Percentiles rank a stretch among this genome's conserved stretches.
Evolutionary conservation across 139 green algal species (phyloP).

Genomic region (Volvox africanus): DNA sequence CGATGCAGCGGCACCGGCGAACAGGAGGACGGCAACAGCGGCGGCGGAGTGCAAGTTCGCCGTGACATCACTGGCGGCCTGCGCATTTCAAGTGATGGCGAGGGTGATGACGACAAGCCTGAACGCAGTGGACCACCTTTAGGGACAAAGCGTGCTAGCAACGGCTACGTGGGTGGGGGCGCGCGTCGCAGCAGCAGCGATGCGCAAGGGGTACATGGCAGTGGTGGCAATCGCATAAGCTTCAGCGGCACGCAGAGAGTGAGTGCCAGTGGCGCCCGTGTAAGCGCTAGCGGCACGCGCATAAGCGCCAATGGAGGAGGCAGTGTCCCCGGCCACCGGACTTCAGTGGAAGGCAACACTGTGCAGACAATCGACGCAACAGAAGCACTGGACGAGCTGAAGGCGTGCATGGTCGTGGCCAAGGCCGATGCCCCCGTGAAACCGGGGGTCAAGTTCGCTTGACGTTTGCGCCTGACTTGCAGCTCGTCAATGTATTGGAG

Average conservation of each 20-base stretch:
- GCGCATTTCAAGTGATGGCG: conserved; percentile 9
- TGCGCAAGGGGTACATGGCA: background rate
- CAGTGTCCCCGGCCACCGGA: background rate
- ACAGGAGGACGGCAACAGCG: background rate
- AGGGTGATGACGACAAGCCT: background rate
- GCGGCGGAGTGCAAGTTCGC: background rate
- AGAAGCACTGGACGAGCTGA: conserved; percentile 7
- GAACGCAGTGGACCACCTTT: background rate
- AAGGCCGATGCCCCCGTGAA: background rate
- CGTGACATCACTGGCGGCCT: background rate
- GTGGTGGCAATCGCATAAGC: background rate
- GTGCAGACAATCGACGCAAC: background rate
- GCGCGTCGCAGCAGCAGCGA: background rate
- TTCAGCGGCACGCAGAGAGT: background rate
- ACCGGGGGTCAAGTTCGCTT: conserved; percentile 30
- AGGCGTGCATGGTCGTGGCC: background rate
- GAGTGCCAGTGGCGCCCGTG: background rate
- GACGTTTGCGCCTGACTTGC: background rate
- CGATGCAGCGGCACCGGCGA: conserved; percentile 40
- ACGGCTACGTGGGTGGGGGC: background rate
- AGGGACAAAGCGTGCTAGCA: background rate
- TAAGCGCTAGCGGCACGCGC: background rate
- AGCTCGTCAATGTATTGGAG: background rate
- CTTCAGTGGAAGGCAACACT: background rate
- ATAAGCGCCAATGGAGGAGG: background rate